Evolutionary conservation across 352 stramenopile genomes (phyloP), one percentile per base, ranked within the genome.

Genomic region (Globisporangium uncinulatum): DNA sequence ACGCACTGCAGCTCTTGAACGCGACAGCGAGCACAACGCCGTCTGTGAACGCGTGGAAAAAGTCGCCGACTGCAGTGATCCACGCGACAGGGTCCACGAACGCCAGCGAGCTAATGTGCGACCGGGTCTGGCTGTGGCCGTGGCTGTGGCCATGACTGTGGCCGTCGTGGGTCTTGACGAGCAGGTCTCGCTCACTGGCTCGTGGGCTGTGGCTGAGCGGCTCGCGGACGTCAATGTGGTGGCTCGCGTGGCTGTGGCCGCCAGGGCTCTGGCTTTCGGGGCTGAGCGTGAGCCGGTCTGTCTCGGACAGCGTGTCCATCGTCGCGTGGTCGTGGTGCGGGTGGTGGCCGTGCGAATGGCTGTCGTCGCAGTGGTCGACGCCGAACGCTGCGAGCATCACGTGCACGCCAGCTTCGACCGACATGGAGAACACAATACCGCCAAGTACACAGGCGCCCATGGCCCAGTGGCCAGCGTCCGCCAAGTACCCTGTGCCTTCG

Each of bases 341-440:
- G 43, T 60, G 34, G 34, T 59, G 51, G 52, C 61, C 41, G 17
- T 57, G 49, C 21, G 29, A 19, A 31, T 66, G 60, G 29, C 45
- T 48, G 31, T 61, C 47, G 45, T 65, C 21, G 47, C 52, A 61
- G 34, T 52, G 51, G 14, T 65, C 60, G 15, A 48, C 64, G 19
- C 66, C 62, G 51, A 75, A 70, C 20, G 58, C 44, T 5, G 44
- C 32, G 8, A 75, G 51, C 48, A 72, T 24, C 37, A 65, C 47
- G 50, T 75, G 68, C 5, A 72, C 54, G 7, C 64, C 54, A 4
- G 68, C 57, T 37, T 75, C 68, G 8, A 71, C 52, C 6, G 39
- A 44, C 62, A 75, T 75, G 3, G 65, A 73, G 31, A 73, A 46
- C 1, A 61, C 59, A 45, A 76, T 65, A n/a, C 68, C 68, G 2